These are phyloP conservation scores for Nissolia schottii DNA, from an alignment of 306 rosid species.

Conservation along the genomic window DNA sequence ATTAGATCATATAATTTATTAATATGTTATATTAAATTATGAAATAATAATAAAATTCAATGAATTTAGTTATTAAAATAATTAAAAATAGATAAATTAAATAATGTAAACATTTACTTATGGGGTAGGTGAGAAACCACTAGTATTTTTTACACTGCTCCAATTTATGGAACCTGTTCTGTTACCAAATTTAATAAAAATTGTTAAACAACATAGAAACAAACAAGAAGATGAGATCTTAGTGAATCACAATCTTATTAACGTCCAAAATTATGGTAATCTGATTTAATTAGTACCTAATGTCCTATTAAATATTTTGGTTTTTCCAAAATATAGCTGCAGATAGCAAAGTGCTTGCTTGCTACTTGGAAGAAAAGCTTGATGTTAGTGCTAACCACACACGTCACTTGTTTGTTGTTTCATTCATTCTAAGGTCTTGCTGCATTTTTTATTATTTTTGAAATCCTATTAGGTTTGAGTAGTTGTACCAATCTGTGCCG, in stretches of 20 bases:
- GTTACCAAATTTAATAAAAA: background rate
- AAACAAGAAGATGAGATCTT: too few relatives aligned
- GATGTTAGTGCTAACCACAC: conserved; percentile 19
- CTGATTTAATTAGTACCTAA: background rate
- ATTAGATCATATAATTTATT: too few relatives aligned
- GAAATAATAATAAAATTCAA: too few relatives aligned
- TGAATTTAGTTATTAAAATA: too few relatives aligned
- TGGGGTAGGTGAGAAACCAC: too few relatives aligned
- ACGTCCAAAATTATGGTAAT: background rate
- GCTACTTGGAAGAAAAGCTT: background rate
- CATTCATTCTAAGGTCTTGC: conserved; percentile 21
- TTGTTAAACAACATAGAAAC: too few relatives aligned
- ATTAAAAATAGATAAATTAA: too few relatives aligned
- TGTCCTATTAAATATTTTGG: background rate
- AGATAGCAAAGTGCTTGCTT: background rate
- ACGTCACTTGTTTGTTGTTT: background rate
- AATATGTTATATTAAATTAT: too few relatives aligned
- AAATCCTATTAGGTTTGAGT: conserved; percentile 49
- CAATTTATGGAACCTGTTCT: background rate
- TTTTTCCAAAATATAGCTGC: conserved; percentile 21
- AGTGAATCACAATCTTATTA: too few relatives aligned
- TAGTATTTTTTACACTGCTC: background rate
- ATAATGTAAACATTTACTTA: too few relatives aligned
- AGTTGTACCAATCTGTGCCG: conserved; percentile 38
- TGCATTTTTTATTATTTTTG: conserved; percentile 32